Conservation (phyloP, 2,329 filamentous ascomycete genomes). For the Talaromyces pinophilus region DNA sequence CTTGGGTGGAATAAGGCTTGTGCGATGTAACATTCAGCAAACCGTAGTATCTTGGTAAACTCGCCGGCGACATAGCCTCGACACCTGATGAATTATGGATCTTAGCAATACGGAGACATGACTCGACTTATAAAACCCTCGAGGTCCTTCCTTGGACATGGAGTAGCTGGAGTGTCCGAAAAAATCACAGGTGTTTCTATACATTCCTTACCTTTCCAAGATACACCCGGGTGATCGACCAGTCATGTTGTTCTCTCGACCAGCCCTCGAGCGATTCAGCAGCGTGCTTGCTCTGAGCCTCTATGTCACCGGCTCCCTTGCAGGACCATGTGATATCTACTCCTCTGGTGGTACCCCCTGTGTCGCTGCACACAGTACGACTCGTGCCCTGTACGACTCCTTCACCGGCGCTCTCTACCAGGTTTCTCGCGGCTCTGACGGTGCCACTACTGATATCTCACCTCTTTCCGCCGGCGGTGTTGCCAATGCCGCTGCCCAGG, state of each 20-base stretch:
- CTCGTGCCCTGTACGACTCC: constrained; percentile 18
- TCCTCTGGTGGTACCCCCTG: constrained; percentile 19
- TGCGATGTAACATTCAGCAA: constrained; percentile 19
- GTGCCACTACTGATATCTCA: constrained; percentile 13
- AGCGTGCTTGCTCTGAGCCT: constrained; percentile 18
- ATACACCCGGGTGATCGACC: constrained; percentile 1
- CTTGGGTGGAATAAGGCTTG: neutral
- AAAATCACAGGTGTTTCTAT: neutral
- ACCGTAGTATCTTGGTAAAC: neutral
- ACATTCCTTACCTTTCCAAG: neutral
- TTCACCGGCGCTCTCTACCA: constrained; percentile 20
- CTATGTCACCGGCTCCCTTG: constrained; percentile 14
- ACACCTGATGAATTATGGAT: neutral
- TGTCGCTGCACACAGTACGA: constrained; percentile 22
- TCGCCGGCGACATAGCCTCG: neutral
- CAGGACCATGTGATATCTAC: constrained; percentile 22
- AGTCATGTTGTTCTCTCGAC: constrained; percentile 15
- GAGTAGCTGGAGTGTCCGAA: neutral
- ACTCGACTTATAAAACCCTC: constrained; percentile 1
- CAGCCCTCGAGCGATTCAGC: constrained; percentile 15
- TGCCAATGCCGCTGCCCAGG: constrained; percentile 16
- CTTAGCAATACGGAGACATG: neutral
- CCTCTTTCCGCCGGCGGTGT: constrained; percentile 15
- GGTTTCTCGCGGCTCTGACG: constrained; percentile 18
- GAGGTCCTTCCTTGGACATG: neutral